These are phyloP conservation scores for Penicillium egyptiacum DNA, from an alignment of 495 filamentous ascomycete species.

Conservation along the genomic window DNA sequence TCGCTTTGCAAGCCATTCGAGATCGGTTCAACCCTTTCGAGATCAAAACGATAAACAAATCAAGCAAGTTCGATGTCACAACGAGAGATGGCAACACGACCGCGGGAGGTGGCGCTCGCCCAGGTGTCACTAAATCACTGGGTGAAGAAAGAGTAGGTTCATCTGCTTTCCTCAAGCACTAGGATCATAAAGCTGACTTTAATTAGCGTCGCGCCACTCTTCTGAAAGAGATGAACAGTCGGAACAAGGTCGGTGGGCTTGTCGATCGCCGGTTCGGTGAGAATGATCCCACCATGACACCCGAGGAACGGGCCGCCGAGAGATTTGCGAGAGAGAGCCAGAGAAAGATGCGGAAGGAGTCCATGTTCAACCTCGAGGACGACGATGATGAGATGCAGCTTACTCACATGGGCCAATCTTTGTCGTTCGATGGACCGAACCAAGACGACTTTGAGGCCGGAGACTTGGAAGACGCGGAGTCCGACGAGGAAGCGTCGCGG, in stretches of 20 bases:
- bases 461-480: constrained; percentile 63
- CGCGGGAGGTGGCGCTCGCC: constrained; percentile 58
- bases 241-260: constrained; percentile 89
- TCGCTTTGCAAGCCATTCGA: constrained; percentile 77
- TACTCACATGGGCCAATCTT: constrained; percentile 77
- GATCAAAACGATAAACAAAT: constrained; percentile 66
- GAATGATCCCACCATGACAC: constrained; percentile 88
- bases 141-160: constrained; percentile 79
- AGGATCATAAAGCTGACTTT: constrained; percentile 2
- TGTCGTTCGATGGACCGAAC: constrained; percentile 57
- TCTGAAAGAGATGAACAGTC: constrained; percentile 77
- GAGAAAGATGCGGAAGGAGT: constrained; percentile 64
- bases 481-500: constrained; percentile 57
- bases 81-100: constrained; percentile 53
- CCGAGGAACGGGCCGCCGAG: constrained; percentile 89
- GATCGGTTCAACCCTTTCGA: constrained; percentile 98
- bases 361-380: constrained; percentile 88
- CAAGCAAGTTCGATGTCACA: constrained; percentile 74
- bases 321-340: constrained; percentile 85
- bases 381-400: constrained; percentile 68
- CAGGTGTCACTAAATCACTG: constrained; percentile 77
- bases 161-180: constrained; percentile 1
- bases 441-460: constrained; percentile 77
- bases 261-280: constrained; percentile 94
- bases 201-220: constrained; percentile 72